A percentile compares a stretch with the other conserved stretches of the same genome.
phyloP scores from a whole-genome alignment of 306 rosid genomes.

The Parietaria judaica region DNA sequence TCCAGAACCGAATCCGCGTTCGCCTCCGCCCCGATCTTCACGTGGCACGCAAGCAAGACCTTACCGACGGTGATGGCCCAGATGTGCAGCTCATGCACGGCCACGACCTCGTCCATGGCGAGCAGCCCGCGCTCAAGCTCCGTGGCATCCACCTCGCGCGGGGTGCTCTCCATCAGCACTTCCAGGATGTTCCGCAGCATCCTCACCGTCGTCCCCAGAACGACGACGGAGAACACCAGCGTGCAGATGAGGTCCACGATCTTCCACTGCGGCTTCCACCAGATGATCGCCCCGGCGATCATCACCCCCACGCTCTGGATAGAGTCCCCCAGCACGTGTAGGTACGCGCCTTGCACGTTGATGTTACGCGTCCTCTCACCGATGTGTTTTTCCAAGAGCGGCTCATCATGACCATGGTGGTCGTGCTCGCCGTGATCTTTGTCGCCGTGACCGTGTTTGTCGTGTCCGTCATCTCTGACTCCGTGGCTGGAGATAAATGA shows the following conservation, averaged over 20 bases:
- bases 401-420: constrained; percentile 26
- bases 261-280: constrained; percentile 12
- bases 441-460: neutral
- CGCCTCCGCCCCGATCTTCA: constrained; percentile 9
- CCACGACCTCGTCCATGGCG: constrained; percentile 12
- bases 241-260: constrained; percentile 13
- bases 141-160: constrained; percentile 8
- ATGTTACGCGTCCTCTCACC: neutral
- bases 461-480: too few species aligned
- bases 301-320: constrained; percentile 10
- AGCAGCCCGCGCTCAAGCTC: constrained; percentile 8
- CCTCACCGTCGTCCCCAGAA: constrained; percentile 8
- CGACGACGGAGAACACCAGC: constrained; percentile 3
- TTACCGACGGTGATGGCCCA: constrained; percentile 15
- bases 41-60: constrained; percentile 13
- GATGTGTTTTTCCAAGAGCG: constrained; percentile 32
- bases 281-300: constrained; percentile 11
- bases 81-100: constrained; percentile 11
- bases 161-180: constrained; percentile 16
- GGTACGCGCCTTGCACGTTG: constrained; percentile 10
- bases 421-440: constrained; percentile 2
- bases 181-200: constrained; percentile 13
- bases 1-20: constrained; percentile 7
- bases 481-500: too few species aligned
- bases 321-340: constrained; percentile 9